phyloP scores from a whole-genome alignment of 108 stramenopile species.

The Fistulifera solaris region DNA sequence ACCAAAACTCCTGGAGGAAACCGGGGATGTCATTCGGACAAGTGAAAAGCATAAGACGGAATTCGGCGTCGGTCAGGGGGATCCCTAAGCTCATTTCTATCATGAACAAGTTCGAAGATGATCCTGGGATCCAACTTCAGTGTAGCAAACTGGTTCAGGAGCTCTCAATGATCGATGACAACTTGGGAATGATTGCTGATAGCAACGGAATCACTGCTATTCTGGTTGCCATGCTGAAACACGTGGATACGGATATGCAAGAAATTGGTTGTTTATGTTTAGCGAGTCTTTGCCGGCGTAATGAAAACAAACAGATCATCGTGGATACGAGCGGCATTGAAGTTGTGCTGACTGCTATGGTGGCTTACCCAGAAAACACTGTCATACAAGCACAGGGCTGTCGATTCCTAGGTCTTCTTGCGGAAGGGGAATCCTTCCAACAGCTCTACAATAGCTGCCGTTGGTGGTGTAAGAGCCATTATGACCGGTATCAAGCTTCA shows the following conservation, averaged over 20 bases:
- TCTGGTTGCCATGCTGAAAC: slow-evolving; percentile 6
- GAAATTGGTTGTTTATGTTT: background rate
- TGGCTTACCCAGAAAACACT: background rate
- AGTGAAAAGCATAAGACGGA: background rate
- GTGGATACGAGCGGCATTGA: slow-evolving; percentile 2
- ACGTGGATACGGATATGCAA: background rate
- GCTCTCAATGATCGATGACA: slow-evolving; percentile 1
- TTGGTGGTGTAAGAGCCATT: background rate
- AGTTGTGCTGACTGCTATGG: slow-evolving; percentile 2
- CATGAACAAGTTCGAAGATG: slow-evolving; percentile 6
- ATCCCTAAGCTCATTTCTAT: background rate
- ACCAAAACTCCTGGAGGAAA: background rate
- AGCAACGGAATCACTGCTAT: background rate
- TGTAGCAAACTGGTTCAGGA: background rate
- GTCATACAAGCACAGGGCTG: slow-evolving; percentile 3
- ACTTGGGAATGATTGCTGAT: background rate
- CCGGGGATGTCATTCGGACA: background rate
- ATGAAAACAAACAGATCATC: background rate
- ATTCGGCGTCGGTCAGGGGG: background rate
- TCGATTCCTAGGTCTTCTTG: background rate
- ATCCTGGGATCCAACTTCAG: background rate
- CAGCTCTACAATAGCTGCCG: slow-evolving; percentile 1
- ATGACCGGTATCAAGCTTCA: background rate
- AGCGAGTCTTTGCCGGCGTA: background rate
- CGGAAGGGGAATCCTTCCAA: background rate